Percentiles rank a stretch among this genome's conserved stretches.
These are phyloP conservation scores for Gaeumannomyces sp. DNA, from an alignment of 2,329 filamentous ascomycete genomes.

Conservation along the genomic window DNA sequence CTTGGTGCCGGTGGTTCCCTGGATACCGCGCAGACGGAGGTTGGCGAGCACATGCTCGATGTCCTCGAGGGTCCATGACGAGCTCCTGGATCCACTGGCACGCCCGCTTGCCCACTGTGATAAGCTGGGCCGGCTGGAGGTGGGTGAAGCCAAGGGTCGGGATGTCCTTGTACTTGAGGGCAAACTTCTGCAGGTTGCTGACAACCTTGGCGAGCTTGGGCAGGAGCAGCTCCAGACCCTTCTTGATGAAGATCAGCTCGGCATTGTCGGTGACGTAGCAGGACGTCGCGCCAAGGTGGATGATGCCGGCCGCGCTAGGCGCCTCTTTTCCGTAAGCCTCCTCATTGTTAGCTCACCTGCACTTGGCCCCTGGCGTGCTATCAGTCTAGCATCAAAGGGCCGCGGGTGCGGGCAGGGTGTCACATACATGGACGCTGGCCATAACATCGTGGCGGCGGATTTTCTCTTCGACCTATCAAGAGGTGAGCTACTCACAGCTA, in stretches of 20 bases:
- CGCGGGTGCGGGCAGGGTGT: background rate
- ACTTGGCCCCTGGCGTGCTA: background rate
- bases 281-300: constrained; percentile 64
- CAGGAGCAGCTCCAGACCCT: constrained; percentile 69
- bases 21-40: constrained; percentile 8
- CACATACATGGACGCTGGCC: constrained; percentile 5
- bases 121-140: constrained; percentile 54
- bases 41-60: constrained; percentile 54
- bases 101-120: constrained; percentile 61
- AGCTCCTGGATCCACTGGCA: constrained; percentile 70
- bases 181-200: constrained; percentile 65
- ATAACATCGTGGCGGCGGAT: constrained; percentile 10
- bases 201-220: constrained; percentile 76
- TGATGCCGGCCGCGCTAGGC: constrained; percentile 67
- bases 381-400: too few species aligned
- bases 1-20: constrained; percentile 66
- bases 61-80: constrained; percentile 66
- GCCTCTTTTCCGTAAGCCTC: constrained; percentile 4
- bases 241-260: constrained; percentile 69
- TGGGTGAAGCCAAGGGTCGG: constrained; percentile 47
- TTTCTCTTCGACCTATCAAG: constrained; percentile 7
- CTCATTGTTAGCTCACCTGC: background rate
- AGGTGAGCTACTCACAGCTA: background rate
- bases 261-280: constrained; percentile 66
- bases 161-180: constrained; percentile 47